A percentile compares a stretch with the other conserved stretches of the same genome.
Evolutionary conservation across 1,139 yeast genomes (phyloP).

Genomic region (Pichia sp.): DNA sequence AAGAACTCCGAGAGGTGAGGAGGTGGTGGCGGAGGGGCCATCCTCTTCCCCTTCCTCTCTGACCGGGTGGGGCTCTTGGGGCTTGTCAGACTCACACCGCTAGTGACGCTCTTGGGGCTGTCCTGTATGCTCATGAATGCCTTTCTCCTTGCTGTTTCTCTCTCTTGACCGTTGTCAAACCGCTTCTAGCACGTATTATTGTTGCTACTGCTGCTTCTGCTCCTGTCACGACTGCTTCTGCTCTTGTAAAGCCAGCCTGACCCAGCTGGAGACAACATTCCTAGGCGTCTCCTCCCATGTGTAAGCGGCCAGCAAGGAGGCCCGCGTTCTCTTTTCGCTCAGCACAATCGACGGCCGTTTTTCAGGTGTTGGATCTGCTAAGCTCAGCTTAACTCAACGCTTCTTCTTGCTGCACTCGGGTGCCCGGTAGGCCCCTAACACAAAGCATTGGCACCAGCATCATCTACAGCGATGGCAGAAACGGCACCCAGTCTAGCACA

Average conservation of each 20-base stretch:
- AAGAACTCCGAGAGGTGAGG: conserved; percentile 55
- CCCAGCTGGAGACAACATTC: neutral
- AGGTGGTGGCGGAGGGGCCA: conserved; percentile 33
- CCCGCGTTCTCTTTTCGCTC: neutral
- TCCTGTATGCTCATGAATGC: neutral
- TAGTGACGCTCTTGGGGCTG: conserved; percentile 5
- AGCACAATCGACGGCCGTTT: neutral
- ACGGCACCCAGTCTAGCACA: neutral
- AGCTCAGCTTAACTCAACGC: too few species aligned
- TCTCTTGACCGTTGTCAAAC: neutral
- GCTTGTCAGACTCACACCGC: neutral
- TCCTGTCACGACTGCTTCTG: neutral
- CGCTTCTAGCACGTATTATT: too few species aligned
- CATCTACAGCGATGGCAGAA: neutral
- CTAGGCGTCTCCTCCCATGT: neutral
- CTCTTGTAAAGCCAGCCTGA: neutral
- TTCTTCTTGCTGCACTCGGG: too few species aligned
- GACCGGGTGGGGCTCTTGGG: conserved; percentile 7
- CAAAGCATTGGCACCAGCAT: too few species aligned
- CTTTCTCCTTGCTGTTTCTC: neutral
- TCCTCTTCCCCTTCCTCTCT: neutral
- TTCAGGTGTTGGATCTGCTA: neutral
- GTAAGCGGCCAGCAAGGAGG: neutral
- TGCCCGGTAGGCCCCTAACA: too few species aligned
- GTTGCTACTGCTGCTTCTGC: neutral